A percentile compares a stretch with the other conserved stretches of the same genome.
phyloP scores from a whole-genome alignment of 768 basidiomycete genomes.

The Pleurotus giganteus region DNA sequence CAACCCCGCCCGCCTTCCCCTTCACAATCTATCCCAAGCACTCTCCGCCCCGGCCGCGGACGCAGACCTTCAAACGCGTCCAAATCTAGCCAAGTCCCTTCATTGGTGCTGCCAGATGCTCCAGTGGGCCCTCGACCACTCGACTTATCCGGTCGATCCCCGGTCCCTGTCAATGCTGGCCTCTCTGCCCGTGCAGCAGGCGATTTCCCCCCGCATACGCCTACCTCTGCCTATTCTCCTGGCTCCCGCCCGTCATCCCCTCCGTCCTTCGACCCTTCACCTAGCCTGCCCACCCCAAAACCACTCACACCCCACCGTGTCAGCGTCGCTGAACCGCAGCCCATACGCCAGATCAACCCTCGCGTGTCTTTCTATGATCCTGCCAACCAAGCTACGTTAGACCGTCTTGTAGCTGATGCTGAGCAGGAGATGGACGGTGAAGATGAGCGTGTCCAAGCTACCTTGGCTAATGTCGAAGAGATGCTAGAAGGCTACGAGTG shows the following conservation, averaged over 20 bases:
- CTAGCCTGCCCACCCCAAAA: constrained; percentile 24
- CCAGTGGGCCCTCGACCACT: constrained; percentile 5
- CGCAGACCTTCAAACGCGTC: constrained; percentile 47
- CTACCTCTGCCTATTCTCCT: constrained; percentile 17
- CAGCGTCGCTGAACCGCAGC: constrained; percentile 22
- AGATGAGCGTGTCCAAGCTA: constrained; percentile 76
- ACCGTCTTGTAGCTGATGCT: constrained; percentile 59
- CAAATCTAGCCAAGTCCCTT: constrained; percentile 29
- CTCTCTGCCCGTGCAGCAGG: constrained; percentile 13
- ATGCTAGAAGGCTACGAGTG: constrained; percentile 99
- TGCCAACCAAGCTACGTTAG: constrained; percentile 68
- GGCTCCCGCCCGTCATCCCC: constrained; percentile 23
- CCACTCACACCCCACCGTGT: constrained; percentile 25
- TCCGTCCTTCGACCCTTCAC: constrained; percentile 26
- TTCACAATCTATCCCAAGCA: constrained; percentile 26
- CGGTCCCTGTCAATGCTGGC: constrained; percentile 4
- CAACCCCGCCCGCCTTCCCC: constrained; percentile 30
- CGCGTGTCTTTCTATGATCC: constrained; percentile 84
- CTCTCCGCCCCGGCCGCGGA: constrained; percentile 24
- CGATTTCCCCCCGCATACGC: constrained; percentile 13
- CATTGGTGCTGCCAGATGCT: constrained; percentile 20
- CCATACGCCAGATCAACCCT: constrained; percentile 62
- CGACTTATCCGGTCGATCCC: constrained; percentile 13
- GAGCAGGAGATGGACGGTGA: constrained; percentile 54
- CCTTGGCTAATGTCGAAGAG: constrained; percentile 91